Evolutionary conservation across 2,329 filamentous ascomycete species (phyloP).

Genomic region (Geoglossum cookeanum): DNA sequence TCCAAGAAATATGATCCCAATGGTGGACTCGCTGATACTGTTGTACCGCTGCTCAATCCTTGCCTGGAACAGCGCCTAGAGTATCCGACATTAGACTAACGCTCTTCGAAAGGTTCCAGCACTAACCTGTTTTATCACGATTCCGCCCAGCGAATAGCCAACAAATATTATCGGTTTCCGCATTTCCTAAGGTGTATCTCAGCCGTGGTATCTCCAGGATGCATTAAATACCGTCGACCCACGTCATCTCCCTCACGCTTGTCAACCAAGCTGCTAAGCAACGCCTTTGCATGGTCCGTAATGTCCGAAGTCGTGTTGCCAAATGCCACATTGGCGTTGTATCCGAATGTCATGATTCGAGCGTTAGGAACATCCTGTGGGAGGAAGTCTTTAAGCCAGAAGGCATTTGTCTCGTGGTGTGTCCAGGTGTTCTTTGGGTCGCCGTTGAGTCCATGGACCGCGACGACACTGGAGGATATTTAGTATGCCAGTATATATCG

Average conservation of each 20-base stretch:
- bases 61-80: not conserved
- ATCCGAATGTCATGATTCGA: not conserved
- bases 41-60: not conserved
- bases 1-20: conserved; percentile 56
- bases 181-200: not conserved
- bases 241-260: not conserved
- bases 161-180: not conserved
- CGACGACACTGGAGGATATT: not conserved
- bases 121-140: not conserved
- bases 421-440: not conserved
- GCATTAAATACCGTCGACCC: not conserved
- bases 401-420: not conserved
- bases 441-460: not conserved
- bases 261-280: not conserved
- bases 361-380: not conserved
- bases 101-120: not conserved
- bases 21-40: conserved; percentile 50
- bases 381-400: not conserved
- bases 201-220: not conserved
- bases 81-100: not conserved
- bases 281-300: conserved; percentile 3
- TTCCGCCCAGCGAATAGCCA: too few species aligned
- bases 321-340: not conserved
- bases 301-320: conserved; percentile 5
- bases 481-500: not conserved